Conservation (phyloP, 2,329 filamentous ascomycete genomes). For the Lasiodiplodia sp. region DNA sequence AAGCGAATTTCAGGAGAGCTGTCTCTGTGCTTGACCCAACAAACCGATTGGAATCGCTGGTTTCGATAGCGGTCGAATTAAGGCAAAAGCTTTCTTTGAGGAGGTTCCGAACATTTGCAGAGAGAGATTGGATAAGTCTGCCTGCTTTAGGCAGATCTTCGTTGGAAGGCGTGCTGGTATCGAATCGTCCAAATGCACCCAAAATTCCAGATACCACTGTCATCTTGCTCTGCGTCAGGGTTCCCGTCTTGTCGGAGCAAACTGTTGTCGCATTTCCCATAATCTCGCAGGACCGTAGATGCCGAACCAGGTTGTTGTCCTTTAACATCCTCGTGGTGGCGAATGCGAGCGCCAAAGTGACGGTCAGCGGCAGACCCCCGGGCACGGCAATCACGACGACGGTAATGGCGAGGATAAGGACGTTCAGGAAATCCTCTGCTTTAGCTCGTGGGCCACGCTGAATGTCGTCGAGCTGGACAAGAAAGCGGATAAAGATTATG, state of each 20-base stretch:
- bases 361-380: conserved; percentile 71
- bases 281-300: conserved; percentile 72
- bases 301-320: conserved; percentile 74
- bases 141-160: too few species aligned
- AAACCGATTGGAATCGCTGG: conserved; percentile 54
- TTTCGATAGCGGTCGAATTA: conserved; percentile 62
- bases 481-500: conserved; percentile 84
- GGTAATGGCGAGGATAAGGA: conserved; percentile 70
- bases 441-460: conserved; percentile 67
- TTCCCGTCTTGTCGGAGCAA: conserved; percentile 66
- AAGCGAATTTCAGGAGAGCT: conserved; percentile 73
- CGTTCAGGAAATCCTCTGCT: conserved; percentile 72
- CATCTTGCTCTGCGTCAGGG: conserved; percentile 62
- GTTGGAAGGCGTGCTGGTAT: too few species aligned
- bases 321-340: conserved; percentile 73
- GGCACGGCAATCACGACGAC: conserved; percentile 73
- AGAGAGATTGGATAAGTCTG: too few species aligned
- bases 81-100: conserved; percentile 59
- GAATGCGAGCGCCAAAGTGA: conserved; percentile 72
- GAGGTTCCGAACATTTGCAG: too few species aligned
- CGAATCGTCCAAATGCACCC: too few species aligned
- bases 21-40: conserved; percentile 82
- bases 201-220: conserved; percentile 61
- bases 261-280: conserved; percentile 78
- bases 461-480: conserved; percentile 69